Percentiles rank a stretch among this genome's conserved stretches.
Conservation (phyloP, 768 basidiomycete genomes). For the Amanita pallidorosea region DNA sequence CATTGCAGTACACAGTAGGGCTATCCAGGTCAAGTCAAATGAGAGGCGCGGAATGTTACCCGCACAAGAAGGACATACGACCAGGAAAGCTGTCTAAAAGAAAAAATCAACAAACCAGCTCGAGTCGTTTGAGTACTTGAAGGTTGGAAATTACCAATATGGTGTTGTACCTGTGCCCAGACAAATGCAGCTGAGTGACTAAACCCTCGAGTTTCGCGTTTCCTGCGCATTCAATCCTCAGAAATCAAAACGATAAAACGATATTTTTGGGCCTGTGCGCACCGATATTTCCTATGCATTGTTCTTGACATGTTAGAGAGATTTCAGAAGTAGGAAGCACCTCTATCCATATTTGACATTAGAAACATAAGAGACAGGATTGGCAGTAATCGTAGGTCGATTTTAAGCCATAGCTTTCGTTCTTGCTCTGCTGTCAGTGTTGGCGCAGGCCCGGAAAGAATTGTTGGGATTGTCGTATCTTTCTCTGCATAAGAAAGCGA, state of each 20-base stretch:
- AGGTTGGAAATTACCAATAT: slow-evolving; percentile 35
- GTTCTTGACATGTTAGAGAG: background rate
- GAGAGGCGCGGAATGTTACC: too few species aligned
- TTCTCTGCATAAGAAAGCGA: too few species aligned
- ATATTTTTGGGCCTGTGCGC: background rate
- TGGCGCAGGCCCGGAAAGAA: too few species aligned
- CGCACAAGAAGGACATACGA: too few species aligned
- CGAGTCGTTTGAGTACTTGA: too few species aligned
- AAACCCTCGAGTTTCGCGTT: slow-evolving; percentile 63
- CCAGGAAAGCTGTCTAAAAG: too few species aligned
- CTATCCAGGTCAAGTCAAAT: too few species aligned
- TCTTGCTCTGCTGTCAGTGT: slow-evolving; percentile 26
- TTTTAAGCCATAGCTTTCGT: slow-evolving; percentile 42
- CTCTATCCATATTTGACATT: slow-evolving; percentile 53
- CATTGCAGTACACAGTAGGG: too few species aligned
- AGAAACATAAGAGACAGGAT: slow-evolving; percentile 52
- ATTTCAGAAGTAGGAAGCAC: slow-evolving; percentile 14
- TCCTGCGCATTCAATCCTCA: slow-evolving; percentile 19
- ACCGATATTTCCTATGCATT: background rate
- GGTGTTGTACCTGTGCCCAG: slow-evolving; percentile 52
- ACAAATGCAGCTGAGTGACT: slow-evolving; percentile 41
- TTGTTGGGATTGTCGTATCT: too few species aligned
- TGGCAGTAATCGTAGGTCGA: slow-evolving; percentile 47
- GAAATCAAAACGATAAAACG: background rate
- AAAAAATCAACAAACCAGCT: too few species aligned